These are phyloP conservation scores for Aspergillus baeticus DNA, from an alignment of 495 filamentous ascomycete genomes.

Conservation along the genomic window DNA sequence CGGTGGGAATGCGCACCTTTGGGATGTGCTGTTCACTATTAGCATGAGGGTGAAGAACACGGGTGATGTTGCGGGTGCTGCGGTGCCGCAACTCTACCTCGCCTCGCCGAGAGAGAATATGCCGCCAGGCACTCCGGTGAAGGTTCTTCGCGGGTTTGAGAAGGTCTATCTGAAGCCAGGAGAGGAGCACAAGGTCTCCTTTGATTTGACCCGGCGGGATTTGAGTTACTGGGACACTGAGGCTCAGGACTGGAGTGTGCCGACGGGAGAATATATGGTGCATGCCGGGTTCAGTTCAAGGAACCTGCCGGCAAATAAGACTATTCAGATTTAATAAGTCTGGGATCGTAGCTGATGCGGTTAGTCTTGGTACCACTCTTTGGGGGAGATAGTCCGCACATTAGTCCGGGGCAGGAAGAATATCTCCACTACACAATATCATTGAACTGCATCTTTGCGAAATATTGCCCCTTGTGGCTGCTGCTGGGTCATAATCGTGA, in stretches of 20 bases:
- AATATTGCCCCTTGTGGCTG: too few species aligned
- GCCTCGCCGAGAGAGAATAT: neutral
- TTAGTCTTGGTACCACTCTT: too few species aligned
- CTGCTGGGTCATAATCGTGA: too few species aligned
- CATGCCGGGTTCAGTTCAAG: conserved; percentile 49
- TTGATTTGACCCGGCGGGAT: conserved; percentile 61
- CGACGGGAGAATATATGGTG: conserved; percentile 33
- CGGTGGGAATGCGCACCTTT: conserved; percentile 59
- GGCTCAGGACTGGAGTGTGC: conserved; percentile 59
- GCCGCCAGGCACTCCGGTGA: conserved; percentile 44
- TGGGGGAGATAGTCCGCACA: too few species aligned
- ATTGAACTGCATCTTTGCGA: too few species aligned
- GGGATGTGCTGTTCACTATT: conserved; percentile 55
- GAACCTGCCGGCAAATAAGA: too few species aligned
- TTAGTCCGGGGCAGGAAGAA: too few species aligned
- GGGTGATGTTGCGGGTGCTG: conserved; percentile 49
- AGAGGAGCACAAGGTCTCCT: conserved; percentile 41
- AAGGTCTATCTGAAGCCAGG: conserved; percentile 52
- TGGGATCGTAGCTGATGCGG: too few species aligned
- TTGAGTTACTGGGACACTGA: conserved; percentile 64
- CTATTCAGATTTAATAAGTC: too few species aligned
- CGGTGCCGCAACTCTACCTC: conserved; percentile 60
- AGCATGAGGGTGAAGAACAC: conserved; percentile 51
- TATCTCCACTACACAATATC: too few species aligned
- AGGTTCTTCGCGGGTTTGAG: conserved; percentile 65